Conservation (phyloP, 306 rosid genomes). For the Pyrus betulifolia region DNA sequence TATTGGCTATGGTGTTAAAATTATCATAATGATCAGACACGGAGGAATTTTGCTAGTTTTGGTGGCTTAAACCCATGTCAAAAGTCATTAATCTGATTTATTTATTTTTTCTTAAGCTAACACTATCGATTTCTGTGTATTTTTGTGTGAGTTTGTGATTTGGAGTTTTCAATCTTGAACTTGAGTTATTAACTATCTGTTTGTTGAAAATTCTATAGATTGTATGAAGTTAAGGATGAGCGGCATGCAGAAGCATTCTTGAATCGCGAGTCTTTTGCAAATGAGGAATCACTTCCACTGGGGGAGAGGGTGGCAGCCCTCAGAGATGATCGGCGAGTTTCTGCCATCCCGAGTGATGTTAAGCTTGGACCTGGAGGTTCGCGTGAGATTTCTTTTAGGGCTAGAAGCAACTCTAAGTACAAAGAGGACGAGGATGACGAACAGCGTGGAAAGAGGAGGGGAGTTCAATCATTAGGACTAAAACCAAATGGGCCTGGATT, state of each 20-base stretch:
- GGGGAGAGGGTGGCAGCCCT: constrained; percentile 76
- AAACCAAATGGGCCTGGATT: constrained; percentile 28
- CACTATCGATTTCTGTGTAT: neutral
- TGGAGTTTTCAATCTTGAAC: neutral
- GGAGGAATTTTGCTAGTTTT: neutral
- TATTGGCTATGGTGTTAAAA: no score
- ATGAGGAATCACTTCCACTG: constrained; percentile 61
- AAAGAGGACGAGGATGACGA: constrained; percentile 55
- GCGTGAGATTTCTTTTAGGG: constrained; percentile 68
- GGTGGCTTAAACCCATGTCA: neutral
- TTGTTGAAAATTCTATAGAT: constrained; percentile 29
- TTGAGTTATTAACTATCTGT: neutral
- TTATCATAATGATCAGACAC: no score
- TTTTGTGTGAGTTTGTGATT: neutral
- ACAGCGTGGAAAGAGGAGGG: constrained; percentile 46
- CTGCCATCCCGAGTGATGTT: constrained; percentile 39
- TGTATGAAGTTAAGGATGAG: constrained; percentile 81
- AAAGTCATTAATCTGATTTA: neutral
- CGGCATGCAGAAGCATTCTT: constrained; percentile 85
- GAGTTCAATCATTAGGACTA: constrained; percentile 60
- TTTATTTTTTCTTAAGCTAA: neutral
- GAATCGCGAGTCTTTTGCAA: constrained; percentile 64
- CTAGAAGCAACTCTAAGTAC: constrained; percentile 62
- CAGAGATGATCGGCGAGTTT: constrained; percentile 23
- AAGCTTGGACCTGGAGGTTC: constrained; percentile 88